A percentile compares a stretch with the other conserved stretches of the same genome.
Evolutionary conservation across 352 stramenopile genomes (phyloP).

Genomic region (Thalassiosira mediterranea): DNA sequence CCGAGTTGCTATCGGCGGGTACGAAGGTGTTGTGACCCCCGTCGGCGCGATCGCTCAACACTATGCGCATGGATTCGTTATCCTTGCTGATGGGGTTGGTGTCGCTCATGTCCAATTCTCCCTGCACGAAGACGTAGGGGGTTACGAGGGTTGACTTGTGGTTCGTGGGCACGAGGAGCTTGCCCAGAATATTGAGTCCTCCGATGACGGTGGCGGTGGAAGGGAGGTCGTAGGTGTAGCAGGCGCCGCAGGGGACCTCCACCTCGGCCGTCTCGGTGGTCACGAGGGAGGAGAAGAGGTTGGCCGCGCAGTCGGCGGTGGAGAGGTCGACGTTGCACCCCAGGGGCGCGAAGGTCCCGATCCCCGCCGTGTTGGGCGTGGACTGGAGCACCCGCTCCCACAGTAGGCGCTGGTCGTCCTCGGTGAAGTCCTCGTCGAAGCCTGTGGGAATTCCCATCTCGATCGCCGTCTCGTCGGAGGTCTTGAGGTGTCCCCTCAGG

Average conservation of each 20-base stretch:
- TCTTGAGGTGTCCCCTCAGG: background rate
- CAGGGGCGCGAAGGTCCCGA: conserved; percentile 27
- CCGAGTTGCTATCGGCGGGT: conserved; percentile 37
- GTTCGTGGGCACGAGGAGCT: conserved; percentile 52
- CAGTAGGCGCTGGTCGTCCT: background rate
- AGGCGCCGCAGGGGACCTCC: conserved; percentile 41
- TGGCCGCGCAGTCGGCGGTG: conserved; percentile 9
- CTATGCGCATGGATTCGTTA: conserved; percentile 50
- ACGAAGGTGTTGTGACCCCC: conserved; percentile 27
- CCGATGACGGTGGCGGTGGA: conserved; percentile 9
- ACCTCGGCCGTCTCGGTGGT: background rate
- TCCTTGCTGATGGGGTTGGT: conserved; percentile 43
- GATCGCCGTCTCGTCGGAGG: background rate
- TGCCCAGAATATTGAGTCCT: conserved; percentile 59
- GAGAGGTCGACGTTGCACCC: conserved; percentile 30
- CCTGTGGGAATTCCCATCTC: background rate
- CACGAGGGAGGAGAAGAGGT: conserved; percentile 16
- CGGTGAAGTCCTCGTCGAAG: background rate
- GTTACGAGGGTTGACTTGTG: conserved; percentile 60
- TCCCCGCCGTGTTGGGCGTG: conserved; percentile 1
- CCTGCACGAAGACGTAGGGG: conserved; percentile 64
- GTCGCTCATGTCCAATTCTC: conserved; percentile 64
- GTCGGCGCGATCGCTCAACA: conserved; percentile 47
- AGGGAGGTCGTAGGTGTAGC: conserved; percentile 44
- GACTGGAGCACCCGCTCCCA: background rate